Evolutionary conservation across 345 rosid genomes (phyloP).

Genomic region (Eucalyptus marginata): DNA sequence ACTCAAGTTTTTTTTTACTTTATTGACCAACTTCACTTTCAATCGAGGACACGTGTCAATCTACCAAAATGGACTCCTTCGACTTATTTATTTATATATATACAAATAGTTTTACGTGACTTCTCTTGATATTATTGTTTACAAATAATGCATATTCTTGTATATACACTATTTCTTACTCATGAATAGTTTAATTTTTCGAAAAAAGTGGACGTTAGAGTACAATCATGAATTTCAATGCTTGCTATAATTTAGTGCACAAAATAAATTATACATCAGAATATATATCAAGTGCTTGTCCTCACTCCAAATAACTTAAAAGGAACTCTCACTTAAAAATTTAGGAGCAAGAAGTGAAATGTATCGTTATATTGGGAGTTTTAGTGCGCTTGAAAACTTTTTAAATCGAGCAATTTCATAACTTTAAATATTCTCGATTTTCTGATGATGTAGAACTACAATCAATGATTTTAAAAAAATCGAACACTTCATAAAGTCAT

Average conservation of each 20-base stretch:
- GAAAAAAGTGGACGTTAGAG: accelerated
- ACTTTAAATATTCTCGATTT: too few relatives aligned
- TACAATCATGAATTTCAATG: too few relatives aligned
- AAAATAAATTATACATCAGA: too few relatives aligned
- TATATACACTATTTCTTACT: neutral
- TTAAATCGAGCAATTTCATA: neutral
- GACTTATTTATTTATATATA: neutral
- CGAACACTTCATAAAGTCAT: neutral
- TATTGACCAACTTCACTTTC: neutral
- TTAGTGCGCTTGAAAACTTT: neutral
- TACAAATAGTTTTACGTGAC: accelerated
- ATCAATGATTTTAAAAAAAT: neutral
- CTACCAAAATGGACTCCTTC: accelerated
- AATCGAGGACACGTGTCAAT: accelerated
- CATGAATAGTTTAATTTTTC: accelerated
- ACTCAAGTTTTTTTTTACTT: neutral
- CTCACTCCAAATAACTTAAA: too few relatives aligned
- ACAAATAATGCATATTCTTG: neutral
- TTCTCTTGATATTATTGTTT: accelerated
- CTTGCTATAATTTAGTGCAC: neutral
- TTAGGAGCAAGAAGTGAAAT: accelerated
- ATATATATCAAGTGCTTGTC: neutral
- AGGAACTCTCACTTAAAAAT: neutral
- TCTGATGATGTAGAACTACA: neutral
- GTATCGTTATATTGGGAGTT: neutral